Percentiles rank a stretch among this genome's conserved stretches.
These are phyloP conservation scores for Globisporangium camurandrum DNA, from an alignment of 352 stramenopile species.

Conservation along the genomic window DNA sequence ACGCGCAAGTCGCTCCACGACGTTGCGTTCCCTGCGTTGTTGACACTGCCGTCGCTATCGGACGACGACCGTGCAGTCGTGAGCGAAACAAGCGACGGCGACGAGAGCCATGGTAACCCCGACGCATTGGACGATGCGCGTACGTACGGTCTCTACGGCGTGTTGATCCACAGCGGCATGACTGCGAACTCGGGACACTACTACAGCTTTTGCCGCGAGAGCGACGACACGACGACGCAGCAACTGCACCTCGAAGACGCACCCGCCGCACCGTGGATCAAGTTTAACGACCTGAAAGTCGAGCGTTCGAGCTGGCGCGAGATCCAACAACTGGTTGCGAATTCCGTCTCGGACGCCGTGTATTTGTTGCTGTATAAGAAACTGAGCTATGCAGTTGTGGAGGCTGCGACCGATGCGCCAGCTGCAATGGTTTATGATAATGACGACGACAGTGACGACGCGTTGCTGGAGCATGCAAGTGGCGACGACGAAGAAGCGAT, in stretches of 20 bases:
- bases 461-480: too few species aligned
- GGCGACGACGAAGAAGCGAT: conserved; percentile 76
- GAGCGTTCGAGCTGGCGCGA: conserved; percentile 74
- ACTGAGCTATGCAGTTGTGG: conserved; percentile 44
- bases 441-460: conserved; percentile 6
- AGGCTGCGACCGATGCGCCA: conserved; percentile 2
- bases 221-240: conserved; percentile 47
- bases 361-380: conserved; percentile 87
- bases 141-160: conserved; percentile 83
- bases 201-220: conserved; percentile 86
- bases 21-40: conserved; percentile 58
- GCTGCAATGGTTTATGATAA: conserved; percentile 13
- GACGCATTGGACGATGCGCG: conserved; percentile 33
- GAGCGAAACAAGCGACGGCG: conserved; percentile 6
- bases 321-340: conserved; percentile 65
- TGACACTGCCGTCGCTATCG: conserved; percentile 61
- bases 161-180: conserved; percentile 84
- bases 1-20: conserved; percentile 83
- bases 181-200: conserved; percentile 89
- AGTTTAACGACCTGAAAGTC: conserved; percentile 88
- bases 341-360: conserved; percentile 82
- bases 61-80: conserved; percentile 46
- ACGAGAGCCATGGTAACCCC: conserved; percentile 6
- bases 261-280: conserved; percentile 78
- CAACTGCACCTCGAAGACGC: conserved; percentile 80